Base-by-base conservation (phyloP, 495 filamentous ascomycete genomes). In the Podospora australis region DNA sequence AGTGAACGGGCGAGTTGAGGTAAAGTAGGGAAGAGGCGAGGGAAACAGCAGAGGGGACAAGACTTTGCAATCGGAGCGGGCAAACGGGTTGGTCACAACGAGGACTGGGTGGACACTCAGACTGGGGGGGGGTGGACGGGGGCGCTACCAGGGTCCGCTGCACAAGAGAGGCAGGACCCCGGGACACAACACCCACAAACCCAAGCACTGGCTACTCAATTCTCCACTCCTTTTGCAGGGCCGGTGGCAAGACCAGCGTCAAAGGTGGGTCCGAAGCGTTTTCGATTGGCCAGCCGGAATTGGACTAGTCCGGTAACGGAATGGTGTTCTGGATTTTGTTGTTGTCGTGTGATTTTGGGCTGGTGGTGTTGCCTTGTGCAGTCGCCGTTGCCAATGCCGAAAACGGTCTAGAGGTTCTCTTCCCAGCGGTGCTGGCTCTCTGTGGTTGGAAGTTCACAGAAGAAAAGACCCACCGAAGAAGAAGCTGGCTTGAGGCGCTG, bases 101-200 rank as follows among this genome's bases (percentile, higher is more conserved):
- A 52, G 25, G 46, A 54, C 44, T 38, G 47, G 46, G 38, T 48
- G 46, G 49, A 48, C n/a, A n/a, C n/a, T n/a, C n/a, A n/a, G n/a
- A n/a, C n/a, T 51, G 46, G 53, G 49, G 59, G 34, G 32, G n/a
- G 19, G n/a, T 50, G 48, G 57, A n/a, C n/a, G n/a, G 56, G 59
- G 50, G 57, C 57, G 54, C 62, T 60, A 63, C 56, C 29, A 49
- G 63, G 61, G 60, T 57, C 50, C 57, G 58, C 64, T 66, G 64
- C 58, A 62, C 59, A 54, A 58, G 63, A 58, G 62, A 65, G 67
- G 64, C 61, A 59, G 65, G 61, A 53, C 64, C 56, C 62, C 55
- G 43, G 56, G 35, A 52, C 56, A 54, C 53, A 46, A 49, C 56
- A 60, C 61, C 50, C 32, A 36, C 32, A 16, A 1, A n/a, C 14